Conservation (phyloP, 139 green algal species). For the Chlamydomonas incerta region DNA sequence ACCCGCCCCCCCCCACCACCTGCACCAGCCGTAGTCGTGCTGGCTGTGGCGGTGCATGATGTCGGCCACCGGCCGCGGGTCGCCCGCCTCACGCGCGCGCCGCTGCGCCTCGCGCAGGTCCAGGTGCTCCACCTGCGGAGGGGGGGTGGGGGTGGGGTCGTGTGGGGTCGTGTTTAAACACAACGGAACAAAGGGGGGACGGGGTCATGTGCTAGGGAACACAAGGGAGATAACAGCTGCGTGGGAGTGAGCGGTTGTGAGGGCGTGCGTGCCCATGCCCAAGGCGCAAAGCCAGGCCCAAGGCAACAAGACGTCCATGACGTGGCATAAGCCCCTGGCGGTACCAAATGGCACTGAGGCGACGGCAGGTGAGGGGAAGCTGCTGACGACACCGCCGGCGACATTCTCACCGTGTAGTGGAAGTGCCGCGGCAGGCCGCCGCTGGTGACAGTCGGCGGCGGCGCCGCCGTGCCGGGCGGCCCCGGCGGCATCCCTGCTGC, state of each 20-base stretch:
- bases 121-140: conserved; percentile 44
- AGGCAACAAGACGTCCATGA: no score
- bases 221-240: neutral
- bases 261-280: neutral
- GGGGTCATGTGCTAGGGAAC: neutral
- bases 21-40: conserved; percentile 66
- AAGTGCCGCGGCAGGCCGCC: conserved; percentile 33
- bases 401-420: conserved; percentile 34
- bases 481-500: neutral
- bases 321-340: no score
- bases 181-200: no score
- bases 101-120: conserved; percentile 47
- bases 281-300: no score
- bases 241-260: no score
- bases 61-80: conserved; percentile 38
- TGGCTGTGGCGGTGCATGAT: conserved; percentile 46
- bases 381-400: no score
- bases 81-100: conserved; percentile 9
- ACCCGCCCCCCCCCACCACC: neutral
- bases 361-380: no score
- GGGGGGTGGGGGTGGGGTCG: neutral
- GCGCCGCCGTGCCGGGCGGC: no score
- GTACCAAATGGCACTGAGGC: no score
- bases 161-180: no score
- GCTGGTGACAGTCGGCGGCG: neutral